Percentiles rank a stretch among this genome's conserved stretches.
phyloP scores from a whole-genome alignment of 805 yeast genomes.

The Myxozyma kluyveri region DNA sequence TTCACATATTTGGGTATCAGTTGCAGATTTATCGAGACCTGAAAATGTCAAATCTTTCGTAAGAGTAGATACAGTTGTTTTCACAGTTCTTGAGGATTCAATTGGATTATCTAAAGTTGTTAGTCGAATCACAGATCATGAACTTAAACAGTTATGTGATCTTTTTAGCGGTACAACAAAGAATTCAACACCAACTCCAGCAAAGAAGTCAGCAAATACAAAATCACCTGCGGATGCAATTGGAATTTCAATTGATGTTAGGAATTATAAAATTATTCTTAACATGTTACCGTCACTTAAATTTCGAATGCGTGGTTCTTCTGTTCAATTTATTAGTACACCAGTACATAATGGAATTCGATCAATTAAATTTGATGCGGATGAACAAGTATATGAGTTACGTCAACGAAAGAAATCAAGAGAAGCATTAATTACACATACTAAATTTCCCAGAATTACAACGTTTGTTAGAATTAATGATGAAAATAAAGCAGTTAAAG shows the following conservation, averaged over 20 bases:
- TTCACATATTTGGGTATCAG: slow-evolving; percentile 15
- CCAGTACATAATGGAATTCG: slow-evolving; percentile 8
- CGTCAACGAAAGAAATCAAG: slow-evolving; percentile 18
- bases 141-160: slow-evolving; percentile 12
- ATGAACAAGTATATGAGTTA: slow-evolving; percentile 27
- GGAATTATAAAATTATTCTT: slow-evolving; percentile 7
- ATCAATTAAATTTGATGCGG: slow-evolving; percentile 21
- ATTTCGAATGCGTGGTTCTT: slow-evolving; percentile 18
- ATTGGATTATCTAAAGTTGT: slow-evolving; percentile 15
- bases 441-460: slow-evolving; percentile 18
- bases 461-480: slow-evolving; percentile 18
- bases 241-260: slow-evolving; percentile 16
- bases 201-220: background rate
- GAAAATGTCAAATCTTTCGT: slow-evolving; percentile 9
- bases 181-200: background rate
- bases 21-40: slow-evolving; percentile 2
- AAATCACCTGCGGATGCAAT: slow-evolving; percentile 8
- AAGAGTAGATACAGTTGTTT: slow-evolving; percentile 12
- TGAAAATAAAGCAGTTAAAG: background rate
- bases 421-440: slow-evolving; percentile 22
- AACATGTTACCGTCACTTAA: slow-evolving; percentile 24
- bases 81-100: slow-evolving; percentile 16
- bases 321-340: slow-evolving; percentile 15
- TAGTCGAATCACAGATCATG: slow-evolving; percentile 7
- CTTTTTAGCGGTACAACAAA: background rate